Conservation (phyloP, 2,329 filamentous ascomycete species). For the Neonectria coccinea region DNA sequence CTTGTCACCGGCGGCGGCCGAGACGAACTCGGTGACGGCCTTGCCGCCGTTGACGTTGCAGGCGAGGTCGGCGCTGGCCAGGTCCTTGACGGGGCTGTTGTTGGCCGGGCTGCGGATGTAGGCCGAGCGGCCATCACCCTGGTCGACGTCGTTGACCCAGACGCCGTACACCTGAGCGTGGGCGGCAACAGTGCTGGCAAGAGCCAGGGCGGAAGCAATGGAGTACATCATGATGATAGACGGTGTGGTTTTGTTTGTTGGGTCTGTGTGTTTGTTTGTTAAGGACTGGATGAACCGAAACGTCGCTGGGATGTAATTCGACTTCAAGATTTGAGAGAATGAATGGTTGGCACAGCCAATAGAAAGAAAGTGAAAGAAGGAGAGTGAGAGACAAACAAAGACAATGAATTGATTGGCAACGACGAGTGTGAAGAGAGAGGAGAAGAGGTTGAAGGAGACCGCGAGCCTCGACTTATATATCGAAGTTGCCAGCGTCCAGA, state of each 20-base stretch:
- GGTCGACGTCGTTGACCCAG: slow-evolving; percentile 60
- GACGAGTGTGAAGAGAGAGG: slow-evolving; percentile 39
- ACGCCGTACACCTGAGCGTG: slow-evolving; percentile 61
- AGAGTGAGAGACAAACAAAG: slow-evolving; percentile 34
- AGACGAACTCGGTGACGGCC: slow-evolving; percentile 53
- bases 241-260: slow-evolving; percentile 17
- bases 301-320: slow-evolving; percentile 32
- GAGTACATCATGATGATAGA: slow-evolving; percentile 52
- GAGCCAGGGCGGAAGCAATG: slow-evolving; percentile 50
- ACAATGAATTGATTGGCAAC: slow-evolving; percentile 35
- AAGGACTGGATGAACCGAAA: slow-evolving; percentile 44
- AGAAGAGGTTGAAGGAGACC: slow-evolving; percentile 12
- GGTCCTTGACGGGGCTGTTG: slow-evolving; percentile 61
- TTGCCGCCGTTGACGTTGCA: slow-evolving; percentile 59
- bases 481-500: background rate
- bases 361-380: slow-evolving; percentile 44
- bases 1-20: slow-evolving; percentile 60
- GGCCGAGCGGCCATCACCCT: slow-evolving; percentile 53
- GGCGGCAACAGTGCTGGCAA: slow-evolving; percentile 54
- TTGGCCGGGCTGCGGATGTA: slow-evolving; percentile 59
- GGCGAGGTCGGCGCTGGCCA: slow-evolving; percentile 54
- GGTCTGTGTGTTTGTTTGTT: slow-evolving; percentile 4
- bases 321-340: slow-evolving; percentile 43
- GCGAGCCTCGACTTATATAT: slow-evolving; percentile 40
- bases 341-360: slow-evolving; percentile 47